Conservation (phyloP, 768 basidiomycete genomes). For the Russula foetens region DNA sequence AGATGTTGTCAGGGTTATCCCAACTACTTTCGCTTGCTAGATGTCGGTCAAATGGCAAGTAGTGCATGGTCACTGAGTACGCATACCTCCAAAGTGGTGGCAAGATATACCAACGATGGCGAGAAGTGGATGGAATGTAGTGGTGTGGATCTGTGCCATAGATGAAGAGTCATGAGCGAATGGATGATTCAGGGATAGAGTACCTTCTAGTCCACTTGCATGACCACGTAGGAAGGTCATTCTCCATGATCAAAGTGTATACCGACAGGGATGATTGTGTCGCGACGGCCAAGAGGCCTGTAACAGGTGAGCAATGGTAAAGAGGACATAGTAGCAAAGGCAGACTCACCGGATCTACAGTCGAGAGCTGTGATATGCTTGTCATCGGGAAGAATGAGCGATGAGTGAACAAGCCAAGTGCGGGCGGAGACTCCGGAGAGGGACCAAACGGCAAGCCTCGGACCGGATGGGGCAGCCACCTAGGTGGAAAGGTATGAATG, state of each 20-base stretch:
- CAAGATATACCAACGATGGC: slow-evolving; percentile 72
- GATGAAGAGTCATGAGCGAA: slow-evolving; percentile 1
- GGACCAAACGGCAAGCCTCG: slow-evolving; percentile 71
- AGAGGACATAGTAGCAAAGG: slow-evolving; percentile 9
- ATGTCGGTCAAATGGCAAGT: slow-evolving; percentile 15
- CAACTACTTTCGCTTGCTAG: slow-evolving; percentile 51
- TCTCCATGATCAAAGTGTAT: slow-evolving; percentile 70
- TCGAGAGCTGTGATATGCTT: slow-evolving; percentile 54
- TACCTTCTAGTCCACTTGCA: slow-evolving; percentile 68
- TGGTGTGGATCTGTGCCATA: slow-evolving; percentile 35
- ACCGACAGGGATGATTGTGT: slow-evolving; percentile 53
- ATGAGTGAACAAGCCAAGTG: slow-evolving; percentile 76
- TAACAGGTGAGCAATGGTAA: slow-evolving; percentile 22
- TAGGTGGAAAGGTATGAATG: slow-evolving; percentile 24
- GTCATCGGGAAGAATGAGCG: slow-evolving; percentile 53
- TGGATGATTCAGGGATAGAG: slow-evolving; percentile 13
- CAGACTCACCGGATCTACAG: slow-evolving; percentile 58
- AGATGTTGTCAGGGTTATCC: slow-evolving; percentile 65
- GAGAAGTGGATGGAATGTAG: slow-evolving; percentile 54
- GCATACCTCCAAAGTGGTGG: slow-evolving; percentile 48
- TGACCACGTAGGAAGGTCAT: slow-evolving; percentile 79
- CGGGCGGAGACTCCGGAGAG: slow-evolving; percentile 55
- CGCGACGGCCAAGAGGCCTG: slow-evolving; percentile 72
- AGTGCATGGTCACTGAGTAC: background rate
- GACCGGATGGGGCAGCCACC: slow-evolving; percentile 67